Percentiles rank a stretch among this genome's conserved stretches.
These are phyloP conservation scores for Penicillium carneum DNA, from an alignment of 2,329 filamentous ascomycete genomes.

Conservation along the genomic window DNA sequence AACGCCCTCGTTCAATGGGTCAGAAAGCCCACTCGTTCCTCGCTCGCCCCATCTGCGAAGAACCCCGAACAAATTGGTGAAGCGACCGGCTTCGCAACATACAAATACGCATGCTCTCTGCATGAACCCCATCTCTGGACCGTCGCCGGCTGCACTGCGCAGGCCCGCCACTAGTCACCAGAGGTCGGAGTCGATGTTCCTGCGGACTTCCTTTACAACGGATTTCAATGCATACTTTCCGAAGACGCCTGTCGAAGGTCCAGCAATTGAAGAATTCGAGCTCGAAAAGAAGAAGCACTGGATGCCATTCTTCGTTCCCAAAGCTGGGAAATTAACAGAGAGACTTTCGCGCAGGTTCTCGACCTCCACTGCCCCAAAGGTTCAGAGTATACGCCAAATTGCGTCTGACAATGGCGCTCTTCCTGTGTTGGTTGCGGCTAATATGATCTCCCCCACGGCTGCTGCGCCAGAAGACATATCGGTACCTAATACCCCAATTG, in stretches of 20 bases:
- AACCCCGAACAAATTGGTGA: constrained; percentile 68
- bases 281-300: constrained; percentile 38
- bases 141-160: constrained; percentile 59
- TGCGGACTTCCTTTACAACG: constrained; percentile 48
- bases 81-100: constrained; percentile 64
- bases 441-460: constrained; percentile 42
- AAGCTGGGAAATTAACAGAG: constrained; percentile 36
- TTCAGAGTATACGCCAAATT: constrained; percentile 52
- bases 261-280: constrained; percentile 23
- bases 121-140: constrained; percentile 35
- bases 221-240: constrained; percentile 39
- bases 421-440: constrained; percentile 60
- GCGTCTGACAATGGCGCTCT: constrained; percentile 53
- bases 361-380: constrained; percentile 46
- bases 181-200: constrained; percentile 62
- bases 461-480: constrained; percentile 37
- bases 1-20: constrained; percentile 63
- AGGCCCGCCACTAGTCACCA: constrained; percentile 71
- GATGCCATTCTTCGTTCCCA: constrained; percentile 51
- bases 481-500: constrained; percentile 32
- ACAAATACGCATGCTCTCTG: constrained; percentile 51
- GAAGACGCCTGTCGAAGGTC: constrained; percentile 16
- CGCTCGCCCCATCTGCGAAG: constrained; percentile 42
- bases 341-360: constrained; percentile 53
- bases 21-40: constrained; percentile 59